These are phyloP conservation scores for Mycena belliarum DNA, from an alignment of 768 basidiomycete species.

Conservation along the genomic window DNA sequence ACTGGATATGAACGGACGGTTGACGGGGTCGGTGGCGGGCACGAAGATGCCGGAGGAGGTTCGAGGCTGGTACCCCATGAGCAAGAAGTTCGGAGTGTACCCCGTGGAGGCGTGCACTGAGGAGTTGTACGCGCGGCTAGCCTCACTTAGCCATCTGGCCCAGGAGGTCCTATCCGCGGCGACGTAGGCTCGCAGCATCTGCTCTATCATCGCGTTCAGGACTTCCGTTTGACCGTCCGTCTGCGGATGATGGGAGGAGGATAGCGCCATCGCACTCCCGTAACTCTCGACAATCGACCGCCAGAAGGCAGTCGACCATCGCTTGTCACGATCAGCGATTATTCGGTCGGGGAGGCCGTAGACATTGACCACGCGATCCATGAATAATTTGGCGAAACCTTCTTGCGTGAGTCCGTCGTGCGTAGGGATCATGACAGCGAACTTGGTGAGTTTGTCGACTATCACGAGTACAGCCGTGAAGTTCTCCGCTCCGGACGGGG, in stretches of 20 bases:
- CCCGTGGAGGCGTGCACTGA: slow-evolving; percentile 21
- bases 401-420: no score
- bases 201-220: no score
- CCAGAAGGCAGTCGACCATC: background rate
- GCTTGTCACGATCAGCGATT: background rate
- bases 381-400: background rate
- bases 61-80: background rate
- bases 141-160: slow-evolving; percentile 21
- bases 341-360: background rate
- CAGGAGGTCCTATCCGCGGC: slow-evolving; percentile 26
- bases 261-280: background rate
- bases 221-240: no score
- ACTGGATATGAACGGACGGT: background rate
- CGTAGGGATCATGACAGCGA: no score
- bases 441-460: no score
- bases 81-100: slow-evolving; percentile 20
- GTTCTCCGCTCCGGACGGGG: no score
- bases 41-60: background rate
- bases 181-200: no score
- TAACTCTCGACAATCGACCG: background rate
- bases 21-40: background rate
- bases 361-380: background rate
- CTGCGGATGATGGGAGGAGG: slow-evolving; percentile 36
- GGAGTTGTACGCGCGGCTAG: slow-evolving; percentile 31
- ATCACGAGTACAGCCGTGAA: no score